Percentiles rank a stretch among this genome's conserved stretches.
Conservation (phyloP, 1,284 basidiomycete genomes). For the Marasmius tenuissimus region DNA sequence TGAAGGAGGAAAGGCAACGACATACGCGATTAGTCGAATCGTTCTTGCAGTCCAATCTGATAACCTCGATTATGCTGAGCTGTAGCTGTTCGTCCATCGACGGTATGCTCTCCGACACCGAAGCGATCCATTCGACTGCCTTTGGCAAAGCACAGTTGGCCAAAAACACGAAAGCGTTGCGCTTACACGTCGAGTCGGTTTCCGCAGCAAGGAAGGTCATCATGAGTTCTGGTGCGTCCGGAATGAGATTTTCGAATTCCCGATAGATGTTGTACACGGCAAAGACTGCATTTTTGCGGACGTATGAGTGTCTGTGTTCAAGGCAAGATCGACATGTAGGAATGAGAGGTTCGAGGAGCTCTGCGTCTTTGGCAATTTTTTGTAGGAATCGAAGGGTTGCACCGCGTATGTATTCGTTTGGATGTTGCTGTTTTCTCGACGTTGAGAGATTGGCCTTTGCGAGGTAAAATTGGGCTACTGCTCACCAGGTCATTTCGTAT, state of each 20-base stretch:
- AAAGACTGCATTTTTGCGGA: slow-evolving; percentile 98
- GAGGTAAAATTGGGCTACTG: slow-evolving; percentile 8
- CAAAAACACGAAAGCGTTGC: slow-evolving; percentile 96
- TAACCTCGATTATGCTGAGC: slow-evolving; percentile 95
- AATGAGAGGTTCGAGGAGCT: slow-evolving; percentile 94
- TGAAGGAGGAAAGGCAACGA: slow-evolving; percentile 6
- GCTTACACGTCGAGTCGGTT: slow-evolving; percentile 94
- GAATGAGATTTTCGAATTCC: slow-evolving; percentile 92
- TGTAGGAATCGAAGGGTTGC: slow-evolving; percentile 96
- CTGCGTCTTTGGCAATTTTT: slow-evolving; percentile 91
- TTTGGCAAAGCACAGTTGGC: slow-evolving; percentile 87
- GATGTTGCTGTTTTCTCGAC: slow-evolving; percentile 77
- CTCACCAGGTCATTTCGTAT: slow-evolving; percentile 94
- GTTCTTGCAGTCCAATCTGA: slow-evolving; percentile 86
- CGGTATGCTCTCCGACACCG: slow-evolving; percentile 83
- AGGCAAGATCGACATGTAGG: slow-evolving; percentile 93
- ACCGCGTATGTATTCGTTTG: slow-evolving; percentile 99
- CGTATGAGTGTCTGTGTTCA: slow-evolving; percentile 98
- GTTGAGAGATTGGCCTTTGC: slow-evolving; percentile 32
- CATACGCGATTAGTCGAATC: slow-evolving; percentile 80
- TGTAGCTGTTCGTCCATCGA: slow-evolving; percentile 93
- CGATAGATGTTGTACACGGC: slow-evolving; percentile 94
- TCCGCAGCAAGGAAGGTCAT: slow-evolving; percentile 98
- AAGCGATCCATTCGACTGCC: slow-evolving; percentile 90
- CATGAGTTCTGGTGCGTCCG: slow-evolving; percentile 96